Conservation (phyloP, 176 grass and related monocot species). For the Coix lacrymajobi region DNA sequence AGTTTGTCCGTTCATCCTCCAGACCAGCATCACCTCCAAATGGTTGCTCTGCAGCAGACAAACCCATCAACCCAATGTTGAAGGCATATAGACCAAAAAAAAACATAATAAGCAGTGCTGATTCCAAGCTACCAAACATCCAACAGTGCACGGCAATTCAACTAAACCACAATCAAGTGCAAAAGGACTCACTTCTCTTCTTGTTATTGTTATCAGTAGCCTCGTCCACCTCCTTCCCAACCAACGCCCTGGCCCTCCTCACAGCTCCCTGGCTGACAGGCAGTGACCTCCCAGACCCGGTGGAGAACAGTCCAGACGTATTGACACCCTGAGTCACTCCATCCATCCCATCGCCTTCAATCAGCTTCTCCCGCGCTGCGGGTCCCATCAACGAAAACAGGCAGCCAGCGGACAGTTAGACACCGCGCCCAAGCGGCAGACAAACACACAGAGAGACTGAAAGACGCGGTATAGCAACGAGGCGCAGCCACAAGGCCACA, state of each 20-base stretch:
- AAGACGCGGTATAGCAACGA: background rate
- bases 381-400: background rate
- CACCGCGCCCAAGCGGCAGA: background rate
- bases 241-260: conserved; percentile 29
- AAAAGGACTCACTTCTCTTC: conserved; percentile 26
- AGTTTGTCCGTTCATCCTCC: background rate
- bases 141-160: background rate
- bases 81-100: background rate
- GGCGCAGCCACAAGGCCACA: background rate
- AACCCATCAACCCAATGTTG: background rate
- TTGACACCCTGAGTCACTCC: background rate
- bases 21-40: background rate
- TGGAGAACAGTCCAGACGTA: conserved; percentile 22
- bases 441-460: background rate
- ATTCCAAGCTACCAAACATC: background rate
- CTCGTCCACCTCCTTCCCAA: conserved; percentile 3
- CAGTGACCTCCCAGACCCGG: conserved; percentile 26
- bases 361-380: conserved; percentile 2
- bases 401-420: background rate
- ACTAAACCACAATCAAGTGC: background rate
- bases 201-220: background rate
- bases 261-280: conserved; percentile 7
- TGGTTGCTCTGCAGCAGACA: conserved; percentile 27
- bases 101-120: background rate
- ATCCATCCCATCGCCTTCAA: background rate